Evolutionary conservation across 2,329 filamentous ascomycete species (phyloP), one percentile per base, ranked within the genome.

Genomic region (Sporothrix pseudoabietina): DNA sequence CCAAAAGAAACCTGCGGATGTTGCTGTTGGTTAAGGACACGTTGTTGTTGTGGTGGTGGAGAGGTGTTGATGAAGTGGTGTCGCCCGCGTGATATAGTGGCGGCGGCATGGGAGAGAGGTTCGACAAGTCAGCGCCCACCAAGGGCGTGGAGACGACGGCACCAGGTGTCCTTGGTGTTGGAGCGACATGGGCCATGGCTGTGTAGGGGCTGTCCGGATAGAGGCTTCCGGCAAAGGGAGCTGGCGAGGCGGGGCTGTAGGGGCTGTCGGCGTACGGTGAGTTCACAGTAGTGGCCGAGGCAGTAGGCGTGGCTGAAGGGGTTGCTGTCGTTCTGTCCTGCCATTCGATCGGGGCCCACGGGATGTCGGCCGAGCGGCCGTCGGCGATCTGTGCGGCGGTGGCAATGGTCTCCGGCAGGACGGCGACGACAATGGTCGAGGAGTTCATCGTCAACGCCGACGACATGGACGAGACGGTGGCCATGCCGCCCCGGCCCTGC

Each of bases 291-390:
- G 65, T 35, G 30, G 47, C 26, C 26, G 26, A 26, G 26, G 26
- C 32, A 14, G 39, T 7, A 44, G 59, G 19, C 16, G 22, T 19
- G 8, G 61, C 30, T 14, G 14, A 6, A 0, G 35, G n/a, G 3
- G 61, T 47, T 19, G 32, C n/a, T 1, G 61, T 10, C 3, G 35
- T n/a, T 3, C 54, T 59, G 69, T 61, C 54, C 35, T 71, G 69
- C 52, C 68, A 70, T 39, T 70, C 68, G 52, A 71, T 71, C 8
- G 69, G 68, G 22, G 52, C 69, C 69, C 69, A 71, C 14, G 69
- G 69, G 52, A 71, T 71, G 39, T 71, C 69, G 69, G 39, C 52
- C n/a, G 69, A 57, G n/a, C 69, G 52, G 52, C 44, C 69, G 22
- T 71, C 69, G 69, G 69, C 52, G 39, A 71, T 71, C 22, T 57